Conservation (phyloP, 2,329 filamentous ascomycete genomes). For the Ophioceras dolichostomum region DNA sequence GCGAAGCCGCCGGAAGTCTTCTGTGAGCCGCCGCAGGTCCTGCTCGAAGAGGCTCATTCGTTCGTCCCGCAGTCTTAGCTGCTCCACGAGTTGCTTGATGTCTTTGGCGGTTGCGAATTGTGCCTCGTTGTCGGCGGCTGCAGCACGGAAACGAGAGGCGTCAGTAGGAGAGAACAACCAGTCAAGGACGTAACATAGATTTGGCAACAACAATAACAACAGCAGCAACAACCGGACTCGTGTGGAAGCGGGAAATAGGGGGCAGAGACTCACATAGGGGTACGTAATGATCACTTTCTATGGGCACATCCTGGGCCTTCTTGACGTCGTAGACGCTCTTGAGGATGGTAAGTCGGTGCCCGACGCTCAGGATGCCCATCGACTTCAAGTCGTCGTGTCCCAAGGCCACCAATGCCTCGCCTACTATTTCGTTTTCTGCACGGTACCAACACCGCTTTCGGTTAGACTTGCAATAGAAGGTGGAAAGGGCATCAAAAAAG, state of each 20-base stretch:
- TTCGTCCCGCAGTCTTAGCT: constrained; percentile 81
- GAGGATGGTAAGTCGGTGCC: constrained; percentile 85
- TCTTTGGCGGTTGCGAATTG: constrained; percentile 91
- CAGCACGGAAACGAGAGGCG: background rate
- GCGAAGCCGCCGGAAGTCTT: constrained; percentile 78
- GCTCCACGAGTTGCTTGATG: constrained; percentile 80
- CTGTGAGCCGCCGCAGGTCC: constrained; percentile 70
- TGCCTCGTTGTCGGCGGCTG: constrained; percentile 80
- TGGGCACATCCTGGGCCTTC: constrained; percentile 78
- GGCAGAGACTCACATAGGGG: constrained; percentile 73
- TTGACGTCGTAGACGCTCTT: constrained; percentile 97
- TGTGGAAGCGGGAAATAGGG: too few species aligned
- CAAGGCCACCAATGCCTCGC: constrained; percentile 78
- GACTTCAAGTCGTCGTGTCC: constrained; percentile 91
- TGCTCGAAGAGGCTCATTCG: constrained; percentile 73
- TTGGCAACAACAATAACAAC: too few species aligned
- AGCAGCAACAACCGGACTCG: too few species aligned
- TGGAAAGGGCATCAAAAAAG: background rate
- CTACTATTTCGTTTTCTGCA: constrained; percentile 84
- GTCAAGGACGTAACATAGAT: too few species aligned
- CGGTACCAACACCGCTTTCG: background rate
- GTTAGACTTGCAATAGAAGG: background rate
- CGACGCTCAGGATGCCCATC: constrained; percentile 86
- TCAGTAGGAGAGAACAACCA: too few species aligned
- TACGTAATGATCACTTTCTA: constrained; percentile 89